Base-by-base conservation (phyloP, 1,284 basidiomycete species). In the Mycena sp. region DNA sequence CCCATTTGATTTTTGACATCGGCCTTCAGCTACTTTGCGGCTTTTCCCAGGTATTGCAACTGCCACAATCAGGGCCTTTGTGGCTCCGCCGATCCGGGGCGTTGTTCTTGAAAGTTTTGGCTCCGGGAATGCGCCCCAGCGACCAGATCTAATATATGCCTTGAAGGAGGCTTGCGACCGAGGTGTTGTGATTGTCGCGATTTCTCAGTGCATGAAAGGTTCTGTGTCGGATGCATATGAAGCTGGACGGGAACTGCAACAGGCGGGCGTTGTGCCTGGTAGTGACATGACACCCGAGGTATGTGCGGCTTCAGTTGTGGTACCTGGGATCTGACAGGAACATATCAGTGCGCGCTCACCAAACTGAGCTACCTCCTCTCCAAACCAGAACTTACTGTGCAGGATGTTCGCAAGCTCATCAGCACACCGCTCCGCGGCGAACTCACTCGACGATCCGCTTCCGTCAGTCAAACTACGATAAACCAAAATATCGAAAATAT, bases 271-370 rank as follows among this genome's bases (percentile, higher is more conserved):
- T 26, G 84, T 94, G 25, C 84, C 91, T 0, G 93, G 92, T 10
- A 88, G 86, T 26, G 95, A 98, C 75, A 97, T 98, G 95, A 97
- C 96, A 1, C 93, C 94, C 14, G 95, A 98, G 85, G 94, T 93
- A 65, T 6, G 70, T 58, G 2, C 28, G 49, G 32, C 30, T 54
- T 29, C 45, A 57, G 32, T 35, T 35, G 29, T 35, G 38, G 21
- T 51, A 44, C 40, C 17, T 25, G 10, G n/a, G 40, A 48, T 30
- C n/a, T n/a, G n/a, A 7, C 35, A 61, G 65, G 32, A 64, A 51
- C 19, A 52, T 56, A 50, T 56, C 65, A 95, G 91, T 94, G 94
- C 67, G 94, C 95, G 7, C 84, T 97, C 32, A 86, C 93, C 12
- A 98, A 98, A 77, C 83, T 98, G 10, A 87, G 90, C 46, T 98